Evolutionary conservation across 176 grass and related monocot species (phyloP), one percentile per base, ranked within the genome.

Genomic region (Eleusine coracana): DNA sequence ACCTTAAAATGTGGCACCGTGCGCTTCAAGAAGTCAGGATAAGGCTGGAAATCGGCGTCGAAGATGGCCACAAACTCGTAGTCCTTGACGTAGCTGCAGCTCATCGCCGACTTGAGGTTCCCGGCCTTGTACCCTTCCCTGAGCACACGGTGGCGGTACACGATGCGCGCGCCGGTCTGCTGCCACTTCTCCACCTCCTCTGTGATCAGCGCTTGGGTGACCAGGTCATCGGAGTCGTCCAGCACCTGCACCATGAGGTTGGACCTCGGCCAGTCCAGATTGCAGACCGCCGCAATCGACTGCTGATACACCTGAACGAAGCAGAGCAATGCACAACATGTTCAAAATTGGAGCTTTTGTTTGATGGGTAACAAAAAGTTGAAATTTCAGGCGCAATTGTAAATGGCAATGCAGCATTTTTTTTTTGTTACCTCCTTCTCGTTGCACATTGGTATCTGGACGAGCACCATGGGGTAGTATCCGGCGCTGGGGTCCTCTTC

Each of bases 371-470:
- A 9, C 1, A 17, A 10, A 39, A 71, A 70, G 5, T 1, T 61
- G 40, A 5, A 40, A 10, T 36, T 73, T 55, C 25, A 13, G 44
- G 66, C 11, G 21, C 45, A 72, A 72, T 77, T 63, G 66, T 29
- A 54, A 37, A 55, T 70, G 55, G 17, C 25, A 44, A 62, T 52
- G 38, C 34, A 7, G 80, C 16, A 75, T 25, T 25, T 25, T 25
- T 25, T 62, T 55, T 52, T 49, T 21, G 3, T 12, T 28, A 97
- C 95, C 92, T 98, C 96, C 76, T 81, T 90, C 91, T 98, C 92
- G 65, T 98, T 98, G 89, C 96, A 98, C 96, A 98, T 95, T 58
- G 96, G 96, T 58, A 98, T 95, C 70, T 98, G 96, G 61, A 98
- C 89, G 4, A 98, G 85, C 68, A 98, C 92, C 96, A 93, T 93